phyloP scores from a whole-genome alignment of 441 rosid genomes.

The Sinapis alba region DNA sequence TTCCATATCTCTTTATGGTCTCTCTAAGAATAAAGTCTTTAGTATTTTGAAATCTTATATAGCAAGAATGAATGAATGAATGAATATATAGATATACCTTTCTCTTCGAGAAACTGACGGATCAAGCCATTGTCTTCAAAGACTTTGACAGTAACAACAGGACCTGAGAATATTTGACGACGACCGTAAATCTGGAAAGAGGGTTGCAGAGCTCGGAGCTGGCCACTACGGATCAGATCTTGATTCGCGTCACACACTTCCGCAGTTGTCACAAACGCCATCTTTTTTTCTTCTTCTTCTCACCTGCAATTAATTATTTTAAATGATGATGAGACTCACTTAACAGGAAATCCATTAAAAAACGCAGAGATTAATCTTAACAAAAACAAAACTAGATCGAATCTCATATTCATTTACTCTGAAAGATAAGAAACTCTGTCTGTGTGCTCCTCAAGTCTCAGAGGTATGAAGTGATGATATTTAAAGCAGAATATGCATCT shows the following conservation, averaged over 20 bases:
- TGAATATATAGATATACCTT: conserved; percentile 45
- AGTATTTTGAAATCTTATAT: neutral
- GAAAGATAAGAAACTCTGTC: conserved; percentile 4
- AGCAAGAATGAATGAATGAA: neutral
- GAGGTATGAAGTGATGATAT: conserved; percentile 1
- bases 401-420: conserved; percentile 6
- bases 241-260: conserved; percentile 97
- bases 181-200: conserved; percentile 86
- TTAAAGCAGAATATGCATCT: conserved; percentile 5
- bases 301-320: too few relatives aligned
- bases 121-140: conserved; percentile 93
- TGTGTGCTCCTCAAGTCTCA: conserved; percentile 11
- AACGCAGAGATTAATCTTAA: too few relatives aligned
- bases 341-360: too few relatives aligned
- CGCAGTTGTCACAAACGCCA: conserved; percentile 95
- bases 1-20: neutral
- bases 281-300: conserved; percentile 34
- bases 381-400: too few relatives aligned
- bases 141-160: conserved; percentile 89
- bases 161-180: conserved; percentile 92
- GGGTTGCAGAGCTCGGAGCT: conserved; percentile 92
- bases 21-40: neutral
- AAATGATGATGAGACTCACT: too few relatives aligned
- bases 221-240: conserved; percentile 78
- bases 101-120: conserved; percentile 92